These are phyloP conservation scores for Xylaria sp. DNA, from an alignment of 2,329 filamentous ascomycete species.

Conservation along the genomic window DNA sequence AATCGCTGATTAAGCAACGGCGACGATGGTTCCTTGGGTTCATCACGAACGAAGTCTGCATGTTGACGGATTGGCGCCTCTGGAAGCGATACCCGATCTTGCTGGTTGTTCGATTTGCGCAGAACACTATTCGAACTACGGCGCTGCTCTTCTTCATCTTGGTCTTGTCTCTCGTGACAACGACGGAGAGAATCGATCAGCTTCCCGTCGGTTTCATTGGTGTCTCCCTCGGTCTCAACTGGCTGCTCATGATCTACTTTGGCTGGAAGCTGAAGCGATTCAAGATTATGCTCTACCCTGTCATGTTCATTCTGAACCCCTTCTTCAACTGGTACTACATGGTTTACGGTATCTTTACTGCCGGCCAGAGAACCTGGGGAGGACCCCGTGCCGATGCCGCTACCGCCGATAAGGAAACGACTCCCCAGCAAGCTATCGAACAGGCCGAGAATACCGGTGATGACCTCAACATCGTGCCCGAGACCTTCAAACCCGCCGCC, in stretches of 20 bases:
- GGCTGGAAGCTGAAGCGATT: conserved; percentile 78
- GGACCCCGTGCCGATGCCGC: conserved; percentile 87
- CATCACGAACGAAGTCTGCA: conserved; percentile 96
- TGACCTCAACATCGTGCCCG: conserved; percentile 82
- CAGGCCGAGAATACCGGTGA: conserved; percentile 73
- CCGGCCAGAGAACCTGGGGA: conserved; percentile 91
- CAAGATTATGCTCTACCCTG: conserved; percentile 90
- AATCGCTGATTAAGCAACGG: conserved; percentile 84
- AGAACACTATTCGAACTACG: conserved; percentile 93
- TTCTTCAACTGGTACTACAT: conserved; percentile 99
- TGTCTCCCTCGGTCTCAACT: conserved; percentile 88
- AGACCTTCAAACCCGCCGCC: conserved; percentile 66
- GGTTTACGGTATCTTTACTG: conserved; percentile 93
- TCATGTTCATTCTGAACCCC: conserved; percentile 94
- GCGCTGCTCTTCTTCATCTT: conserved; percentile 92
- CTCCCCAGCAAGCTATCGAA: conserved; percentile 77
- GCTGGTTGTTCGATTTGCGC: conserved; percentile 82
- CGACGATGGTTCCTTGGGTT: conserved; percentile 95
- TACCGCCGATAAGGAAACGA: conserved; percentile 67
- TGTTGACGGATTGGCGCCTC: conserved; percentile 89
- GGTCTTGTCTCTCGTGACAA: conserved; percentile 78
- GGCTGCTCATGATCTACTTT: conserved; percentile 94
- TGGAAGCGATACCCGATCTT: conserved; percentile 89
- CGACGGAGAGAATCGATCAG: conserved; percentile 69
- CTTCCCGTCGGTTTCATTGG: conserved; percentile 91